These are phyloP conservation scores for Aspergillus affinis DNA, from an alignment of 495 filamentous ascomycete species.

Conservation along the genomic window DNA sequence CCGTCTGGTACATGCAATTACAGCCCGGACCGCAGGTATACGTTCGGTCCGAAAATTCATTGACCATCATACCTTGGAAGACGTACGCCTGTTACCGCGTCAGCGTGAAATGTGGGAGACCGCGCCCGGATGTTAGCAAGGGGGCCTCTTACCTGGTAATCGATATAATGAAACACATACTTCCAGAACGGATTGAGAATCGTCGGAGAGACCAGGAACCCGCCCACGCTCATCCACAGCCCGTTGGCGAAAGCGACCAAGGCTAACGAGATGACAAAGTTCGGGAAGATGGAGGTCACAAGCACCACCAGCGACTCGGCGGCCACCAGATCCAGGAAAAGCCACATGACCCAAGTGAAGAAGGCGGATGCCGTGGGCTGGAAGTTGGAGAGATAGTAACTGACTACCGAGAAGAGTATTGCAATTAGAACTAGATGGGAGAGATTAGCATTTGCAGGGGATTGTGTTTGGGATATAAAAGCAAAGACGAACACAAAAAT, in stretches of 20 bases:
- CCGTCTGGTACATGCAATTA: slow-evolving; percentile 68
- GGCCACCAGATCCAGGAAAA: slow-evolving; percentile 79
- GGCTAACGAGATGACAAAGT: slow-evolving; percentile 74
- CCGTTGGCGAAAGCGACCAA: slow-evolving; percentile 80
- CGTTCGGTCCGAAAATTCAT: slow-evolving; percentile 65
- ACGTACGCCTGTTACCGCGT: slow-evolving; percentile 56
- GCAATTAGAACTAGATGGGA: slow-evolving; percentile 59
- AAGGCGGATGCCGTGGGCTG: slow-evolving; percentile 62
- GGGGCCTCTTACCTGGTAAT: slow-evolving; percentile 58
- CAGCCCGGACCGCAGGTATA: slow-evolving; percentile 60
- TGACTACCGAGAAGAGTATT: slow-evolving; percentile 68
- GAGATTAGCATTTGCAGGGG: not conserved
- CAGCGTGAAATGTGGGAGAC: not conserved
- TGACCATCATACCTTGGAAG: slow-evolving; percentile 90
- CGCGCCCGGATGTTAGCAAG: not conserved
- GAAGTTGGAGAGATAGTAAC: slow-evolving; percentile 81
- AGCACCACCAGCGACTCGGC: slow-evolving; percentile 80
- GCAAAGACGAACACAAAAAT: slow-evolving; percentile 53
- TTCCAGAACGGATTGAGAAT: slow-evolving; percentile 79
- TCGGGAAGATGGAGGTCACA: slow-evolving; percentile 67
- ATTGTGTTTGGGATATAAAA: slow-evolving; percentile 9
- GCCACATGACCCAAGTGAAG: slow-evolving; percentile 81
- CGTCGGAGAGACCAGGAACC: slow-evolving; percentile 71
- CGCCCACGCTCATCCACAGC: slow-evolving; percentile 80
- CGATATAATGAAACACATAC: slow-evolving; percentile 82